Conservation (phyloP, 768 basidiomycete genomes). For the Agaricus blazei region DNA sequence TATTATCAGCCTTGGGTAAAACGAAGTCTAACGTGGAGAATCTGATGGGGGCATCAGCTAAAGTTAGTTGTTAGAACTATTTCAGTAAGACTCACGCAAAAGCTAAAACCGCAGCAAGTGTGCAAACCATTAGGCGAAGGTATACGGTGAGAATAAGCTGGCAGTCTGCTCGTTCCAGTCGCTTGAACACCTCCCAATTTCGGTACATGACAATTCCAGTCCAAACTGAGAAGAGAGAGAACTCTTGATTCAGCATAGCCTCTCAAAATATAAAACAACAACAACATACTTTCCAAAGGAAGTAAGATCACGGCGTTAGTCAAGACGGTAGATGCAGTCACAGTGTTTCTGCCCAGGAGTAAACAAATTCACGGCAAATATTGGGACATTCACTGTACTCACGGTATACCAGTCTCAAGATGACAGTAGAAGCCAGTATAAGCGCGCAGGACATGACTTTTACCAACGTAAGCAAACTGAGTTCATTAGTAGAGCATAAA, state of each 20-base stretch:
- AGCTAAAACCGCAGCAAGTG: not conserved
- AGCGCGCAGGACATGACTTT: slow-evolving; percentile 2
- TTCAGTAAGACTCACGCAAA: not conserved
- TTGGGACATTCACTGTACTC: not conserved
- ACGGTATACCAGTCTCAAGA: not conserved
- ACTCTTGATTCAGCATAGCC: not conserved
- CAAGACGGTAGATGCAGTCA: not conserved
- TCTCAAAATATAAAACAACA: not conserved
- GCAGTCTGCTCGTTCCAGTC: not conserved
- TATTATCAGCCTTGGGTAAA: not conserved
- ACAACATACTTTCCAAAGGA: slow-evolving; percentile 7
- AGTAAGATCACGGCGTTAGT: not conserved
- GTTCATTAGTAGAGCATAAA: not conserved
- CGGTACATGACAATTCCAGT: not conserved
- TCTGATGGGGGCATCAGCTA: not conserved
- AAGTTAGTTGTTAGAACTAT: not conserved
- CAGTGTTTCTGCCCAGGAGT: not conserved
- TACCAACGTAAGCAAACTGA: slow-evolving; percentile 1
- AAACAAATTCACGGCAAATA: no score
- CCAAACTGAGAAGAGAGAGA: not conserved
- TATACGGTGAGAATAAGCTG: slow-evolving; percentile 2
- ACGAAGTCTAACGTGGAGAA: not conserved
- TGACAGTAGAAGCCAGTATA: slow-evolving; percentile 8
- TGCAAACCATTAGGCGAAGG: not conserved
- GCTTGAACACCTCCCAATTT: slow-evolving; percentile 5